These are phyloP conservation scores for Epichloe typhina DNA, from an alignment of 2,329 filamentous ascomycete species.

Conservation along the genomic window DNA sequence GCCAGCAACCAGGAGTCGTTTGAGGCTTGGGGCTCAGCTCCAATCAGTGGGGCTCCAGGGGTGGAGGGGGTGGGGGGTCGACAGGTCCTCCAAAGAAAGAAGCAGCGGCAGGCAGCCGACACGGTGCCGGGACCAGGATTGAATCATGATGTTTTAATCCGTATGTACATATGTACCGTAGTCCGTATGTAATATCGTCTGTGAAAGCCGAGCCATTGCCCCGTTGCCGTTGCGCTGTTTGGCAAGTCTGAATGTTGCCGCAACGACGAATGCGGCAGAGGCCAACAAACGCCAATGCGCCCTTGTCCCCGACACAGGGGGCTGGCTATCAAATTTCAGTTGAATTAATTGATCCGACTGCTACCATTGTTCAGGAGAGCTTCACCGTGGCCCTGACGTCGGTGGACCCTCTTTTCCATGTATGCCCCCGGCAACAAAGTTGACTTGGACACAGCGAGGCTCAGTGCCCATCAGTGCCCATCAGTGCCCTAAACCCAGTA, in stretches of 20 bases:
- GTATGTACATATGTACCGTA: too few species aligned
- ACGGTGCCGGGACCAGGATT: too few species aligned
- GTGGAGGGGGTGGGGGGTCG: neutral
- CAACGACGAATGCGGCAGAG: too few species aligned
- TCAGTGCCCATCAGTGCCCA: neutral
- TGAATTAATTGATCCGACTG: neutral
- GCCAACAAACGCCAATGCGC: too few species aligned
- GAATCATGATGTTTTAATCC: too few species aligned
- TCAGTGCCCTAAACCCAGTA: neutral
- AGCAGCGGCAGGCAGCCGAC: neutral
- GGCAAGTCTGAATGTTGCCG: too few species aligned
- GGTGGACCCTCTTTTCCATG: neutral
- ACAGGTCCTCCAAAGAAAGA: slow-evolving; percentile 2
- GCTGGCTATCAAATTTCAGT: neutral
- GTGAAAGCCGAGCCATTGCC: too few species aligned
- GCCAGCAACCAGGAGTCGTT: neutral
- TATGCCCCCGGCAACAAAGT: too few species aligned
- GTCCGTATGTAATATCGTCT: too few species aligned
- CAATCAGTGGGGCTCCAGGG: slow-evolving; percentile 4
- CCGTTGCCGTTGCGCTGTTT: too few species aligned
- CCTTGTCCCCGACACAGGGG: neutral
- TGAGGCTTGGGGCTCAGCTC: slow-evolving; percentile 14
- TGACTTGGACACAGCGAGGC: neutral
- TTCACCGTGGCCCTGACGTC: neutral
- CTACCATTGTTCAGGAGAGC: too few species aligned